Conservation (phyloP, 495 filamentous ascomycete species). For the Coniosporium apollinis region DNA sequence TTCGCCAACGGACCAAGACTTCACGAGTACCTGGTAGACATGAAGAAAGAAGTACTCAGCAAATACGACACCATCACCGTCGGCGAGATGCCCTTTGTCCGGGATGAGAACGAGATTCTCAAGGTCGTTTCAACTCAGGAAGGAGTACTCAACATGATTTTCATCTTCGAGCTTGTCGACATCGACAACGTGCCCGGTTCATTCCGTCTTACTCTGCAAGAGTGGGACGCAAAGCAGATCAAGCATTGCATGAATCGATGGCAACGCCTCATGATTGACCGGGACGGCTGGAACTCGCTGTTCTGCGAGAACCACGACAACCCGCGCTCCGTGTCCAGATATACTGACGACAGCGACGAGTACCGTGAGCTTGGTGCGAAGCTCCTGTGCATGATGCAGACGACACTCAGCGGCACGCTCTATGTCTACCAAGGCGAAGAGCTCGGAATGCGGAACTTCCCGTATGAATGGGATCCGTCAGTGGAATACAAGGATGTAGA, state of each 20-base stretch:
- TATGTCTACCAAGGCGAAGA: constrained; percentile 43
- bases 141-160: constrained; percentile 37
- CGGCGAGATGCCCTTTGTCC: constrained; percentile 32
- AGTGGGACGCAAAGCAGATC: constrained; percentile 29
- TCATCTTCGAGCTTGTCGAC: constrained; percentile 35
- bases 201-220: constrained; percentile 24
- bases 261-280: constrained; percentile 31
- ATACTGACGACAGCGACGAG: constrained; percentile 29
- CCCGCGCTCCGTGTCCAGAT: constrained; percentile 31
- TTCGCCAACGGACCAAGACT: constrained; percentile 42
- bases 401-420: constrained; percentile 33
- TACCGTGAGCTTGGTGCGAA: constrained; percentile 32
- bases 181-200: constrained; percentile 27
- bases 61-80: constrained; percentile 35
- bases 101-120: constrained; percentile 28
- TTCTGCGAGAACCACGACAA: constrained; percentile 35
- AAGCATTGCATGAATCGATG: constrained; percentile 22
- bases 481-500: constrained; percentile 41
- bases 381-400: constrained; percentile 34
- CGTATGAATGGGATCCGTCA: constrained; percentile 22
- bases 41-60: constrained; percentile 26
- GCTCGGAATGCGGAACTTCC: constrained; percentile 38
- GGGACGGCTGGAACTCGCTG: constrained; percentile 34
- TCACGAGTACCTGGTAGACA: constrained; percentile 35
- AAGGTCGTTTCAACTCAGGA: constrained; percentile 28